Evolutionary conservation across 1,284 basidiomycete genomes (phyloP), one percentile per base, ranked within the genome.

Genomic region (Pyrrhoderma lamaoense): DNA sequence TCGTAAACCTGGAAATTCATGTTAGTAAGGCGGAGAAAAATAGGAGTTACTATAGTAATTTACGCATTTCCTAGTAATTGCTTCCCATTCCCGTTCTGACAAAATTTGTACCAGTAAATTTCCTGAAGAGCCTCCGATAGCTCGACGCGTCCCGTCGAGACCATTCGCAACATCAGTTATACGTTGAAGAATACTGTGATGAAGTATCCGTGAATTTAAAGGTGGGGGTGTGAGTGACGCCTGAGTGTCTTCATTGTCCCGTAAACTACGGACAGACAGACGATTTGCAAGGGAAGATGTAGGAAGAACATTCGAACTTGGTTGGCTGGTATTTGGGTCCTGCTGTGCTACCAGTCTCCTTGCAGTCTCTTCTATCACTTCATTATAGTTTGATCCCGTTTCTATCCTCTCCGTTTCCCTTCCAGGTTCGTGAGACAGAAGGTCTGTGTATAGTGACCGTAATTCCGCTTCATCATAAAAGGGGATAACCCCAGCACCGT

Each of bases 21-120:
- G 23, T 36, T 35, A 53, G 31, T 23, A 19, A 19, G n/a, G n/a
- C n/a, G n/a, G n/a, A n/a, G 47, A 52, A 40, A 43, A 53, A 16
- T 16, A 18, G 52, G 31, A 43, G 23, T 51, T 36, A 27, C 21
- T 23, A 61, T 70, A 51, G 56, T 74, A 36, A 44, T 67, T 49
- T 44, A 72, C 72, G 47, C 62, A 69, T 18, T 59, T 36, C 7
- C 66, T 60, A 3, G 78, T 63, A 4, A 85, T 63, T 2, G 79
- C 70, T 25, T 69, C 63, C 68, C 76, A 82, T 60, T 85, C 81
- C 1, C 66, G 56, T 2, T 65, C 51, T 0, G 78, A 68, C 8
- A 82, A 60, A 8, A 82, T 45, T 3, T 65, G 64, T 8, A 73
- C 56, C 13, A 72, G 68, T 23, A 74, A 14, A 27, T 44, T 23